Percentiles rank a stretch among this genome's conserved stretches.
phyloP scores from a whole-genome alignment of 2,329 filamentous ascomycete species.

The Magnaporthiopsis rhizophila region DNA sequence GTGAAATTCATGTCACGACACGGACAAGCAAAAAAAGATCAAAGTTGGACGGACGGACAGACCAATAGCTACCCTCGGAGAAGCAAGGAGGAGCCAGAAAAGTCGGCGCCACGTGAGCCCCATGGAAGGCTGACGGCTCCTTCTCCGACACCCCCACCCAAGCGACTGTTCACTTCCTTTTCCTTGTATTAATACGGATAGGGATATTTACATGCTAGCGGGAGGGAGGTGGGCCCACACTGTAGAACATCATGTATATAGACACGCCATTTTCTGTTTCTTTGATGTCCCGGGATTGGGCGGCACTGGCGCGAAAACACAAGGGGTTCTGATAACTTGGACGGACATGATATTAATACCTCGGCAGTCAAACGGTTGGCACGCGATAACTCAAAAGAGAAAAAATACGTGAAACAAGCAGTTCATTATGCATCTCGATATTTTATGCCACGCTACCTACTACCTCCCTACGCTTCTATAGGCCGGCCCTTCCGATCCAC shows the following conservation, averaged over 20 bases:
- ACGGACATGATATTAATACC: constrained; percentile 8
- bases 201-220: neutral
- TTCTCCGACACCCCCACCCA: neutral
- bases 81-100: neutral
- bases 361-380: neutral
- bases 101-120: neutral
- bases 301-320: constrained; percentile 3
- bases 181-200: constrained; percentile 4
- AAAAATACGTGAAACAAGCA: neutral
- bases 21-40: neutral
- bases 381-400: neutral
- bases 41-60: neutral
- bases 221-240: neutral
- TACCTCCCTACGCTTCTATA: constrained; percentile 30
- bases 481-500: constrained; percentile 80
- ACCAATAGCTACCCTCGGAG: neutral
- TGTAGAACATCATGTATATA: constrained; percentile 9
- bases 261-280: neutral
- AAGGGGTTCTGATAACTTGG: constrained; percentile 3
- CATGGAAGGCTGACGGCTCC: neutral
- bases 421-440: neutral
- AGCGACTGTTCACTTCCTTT: neutral
- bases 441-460: too few species aligned
- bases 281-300: neutral
- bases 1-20: neutral